Evolutionary conservation across 1,139 yeast genomes (phyloP), one percentile per base, ranked within the genome.

Genomic region (Blastobotrys arbuscula): DNA sequence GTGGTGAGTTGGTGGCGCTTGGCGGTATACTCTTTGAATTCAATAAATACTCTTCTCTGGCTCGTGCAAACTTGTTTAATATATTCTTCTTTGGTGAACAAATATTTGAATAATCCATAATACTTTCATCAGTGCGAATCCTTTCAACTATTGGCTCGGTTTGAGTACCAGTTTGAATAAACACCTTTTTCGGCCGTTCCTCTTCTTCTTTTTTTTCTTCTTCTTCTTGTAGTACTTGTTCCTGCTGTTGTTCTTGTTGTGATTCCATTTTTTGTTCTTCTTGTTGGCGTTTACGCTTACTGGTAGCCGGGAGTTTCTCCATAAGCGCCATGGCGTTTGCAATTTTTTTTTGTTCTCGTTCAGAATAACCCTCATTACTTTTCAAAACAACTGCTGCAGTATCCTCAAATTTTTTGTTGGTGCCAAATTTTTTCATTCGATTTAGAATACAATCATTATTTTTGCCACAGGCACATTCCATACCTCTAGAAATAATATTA

Each of bases 401-500:
- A 1, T 40, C 44, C n/a, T 34, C 40, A 37, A 24, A 19, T 24
- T 10, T 5, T 30, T 18, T 2, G 12, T 10, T n/a, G 10, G 4
- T 38, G 16, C 36, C 51, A 19, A 45, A 16, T 30, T 50, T 51
- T 35, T 55, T 56, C 65, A 63, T 61, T 31, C 48, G 45, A 3
- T 44, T 49, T 38, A 64, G 31, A 5, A 60, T 47, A 44, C 67
- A 64, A n/a, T 62, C 62, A 2, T 55, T 33, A 9, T 55, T 50
- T n/a, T 69, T 63, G 15, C 72, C 71, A 21, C 84, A 79, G 1
- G 83, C 87, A 65, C 96, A 87, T 20, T 86, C 95, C 77, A 59
- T 82, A 76, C 48, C 82, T 74, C 54, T 82, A 45, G 63, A 61
- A 5, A 52, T 44, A 9, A 60, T 51, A 48, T 53, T 54, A 3